These are phyloP conservation scores for Trypanosoma congolense DNA, from an alignment of 208 protist genomes.

Conservation along the genomic window DNA sequence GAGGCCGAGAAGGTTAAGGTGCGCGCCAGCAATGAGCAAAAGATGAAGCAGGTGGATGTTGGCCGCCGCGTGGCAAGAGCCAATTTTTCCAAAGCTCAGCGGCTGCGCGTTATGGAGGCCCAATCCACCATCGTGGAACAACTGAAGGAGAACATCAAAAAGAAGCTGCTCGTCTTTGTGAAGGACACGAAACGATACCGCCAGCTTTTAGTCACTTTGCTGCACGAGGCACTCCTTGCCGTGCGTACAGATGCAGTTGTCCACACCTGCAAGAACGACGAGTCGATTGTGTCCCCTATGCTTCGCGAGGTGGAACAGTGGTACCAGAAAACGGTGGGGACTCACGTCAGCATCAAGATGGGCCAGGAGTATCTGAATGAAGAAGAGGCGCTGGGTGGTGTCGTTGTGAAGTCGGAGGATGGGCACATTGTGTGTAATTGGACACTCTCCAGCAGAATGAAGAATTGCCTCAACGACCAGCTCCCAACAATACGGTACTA, in stretches of 20 bases:
- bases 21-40: slow-evolving; percentile 61
- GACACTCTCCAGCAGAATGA: slow-evolving; percentile 79
- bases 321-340: slow-evolving; percentile 56
- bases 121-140: slow-evolving; percentile 67
- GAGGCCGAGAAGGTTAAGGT: slow-evolving; percentile 86
- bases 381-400: slow-evolving; percentile 75
- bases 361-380: slow-evolving; percentile 54
- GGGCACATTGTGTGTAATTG: slow-evolving; percentile 87
- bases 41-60: slow-evolving; percentile 81
- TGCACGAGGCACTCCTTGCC: slow-evolving; percentile 72
- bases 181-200: slow-evolving; percentile 55
- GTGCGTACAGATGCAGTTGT: slow-evolving; percentile 72
- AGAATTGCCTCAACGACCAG: slow-evolving; percentile 83
- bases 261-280: slow-evolving; percentile 71
- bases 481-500: slow-evolving; percentile 86
- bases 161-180: slow-evolving; percentile 55
- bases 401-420: slow-evolving; percentile 61
- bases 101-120: slow-evolving; percentile 81
- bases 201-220: slow-evolving; percentile 52
- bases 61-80: slow-evolving; percentile 75
- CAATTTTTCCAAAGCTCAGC: slow-evolving; percentile 83
- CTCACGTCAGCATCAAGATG: slow-evolving; percentile 38
- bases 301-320: slow-evolving; percentile 55
- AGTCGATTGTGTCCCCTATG: slow-evolving; percentile 32
- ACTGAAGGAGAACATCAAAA: slow-evolving; percentile 61